phyloP scores from a whole-genome alignment of 2,329 filamentous ascomycete genomes.

The Rutstroemia sp. region DNA sequence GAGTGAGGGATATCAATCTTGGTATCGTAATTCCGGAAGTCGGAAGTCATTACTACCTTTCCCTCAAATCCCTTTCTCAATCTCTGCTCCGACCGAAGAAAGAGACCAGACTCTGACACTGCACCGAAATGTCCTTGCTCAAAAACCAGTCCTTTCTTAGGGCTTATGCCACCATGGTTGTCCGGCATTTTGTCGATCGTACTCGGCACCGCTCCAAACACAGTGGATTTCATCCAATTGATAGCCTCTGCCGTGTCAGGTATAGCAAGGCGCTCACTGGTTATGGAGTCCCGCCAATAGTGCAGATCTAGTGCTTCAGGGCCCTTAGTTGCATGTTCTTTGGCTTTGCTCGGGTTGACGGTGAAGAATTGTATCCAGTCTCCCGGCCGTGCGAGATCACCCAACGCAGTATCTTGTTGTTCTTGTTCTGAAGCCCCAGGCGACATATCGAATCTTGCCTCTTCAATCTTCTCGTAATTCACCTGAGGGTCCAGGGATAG shows the following conservation, averaged over 20 bases:
- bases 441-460: conserved; percentile 46
- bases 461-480: conserved; percentile 40
- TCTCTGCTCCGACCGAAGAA: conserved; percentile 1
- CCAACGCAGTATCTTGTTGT: conserved; percentile 33
- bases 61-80: background rate
- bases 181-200: conserved; percentile 25
- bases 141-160: background rate
- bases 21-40: conserved; percentile 14
- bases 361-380: conserved; percentile 62
- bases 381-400: conserved; percentile 53
- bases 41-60: background rate
- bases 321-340: background rate
- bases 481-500: conserved; percentile 70
- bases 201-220: conserved; percentile 26
- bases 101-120: conserved; percentile 47
- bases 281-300: background rate
- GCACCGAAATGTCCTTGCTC: conserved; percentile 49
- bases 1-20: conserved; percentile 44
- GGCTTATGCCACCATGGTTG: background rate
- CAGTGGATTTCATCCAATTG: conserved; percentile 11
- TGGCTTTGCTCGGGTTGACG: conserved; percentile 19
- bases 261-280: background rate
- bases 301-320: background rate
- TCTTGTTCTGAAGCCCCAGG: conserved; percentile 22
- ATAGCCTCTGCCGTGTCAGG: background rate